phyloP scores from a whole-genome alignment of 1,284 basidiomycete species.

The Trametes pubescens region DNA sequence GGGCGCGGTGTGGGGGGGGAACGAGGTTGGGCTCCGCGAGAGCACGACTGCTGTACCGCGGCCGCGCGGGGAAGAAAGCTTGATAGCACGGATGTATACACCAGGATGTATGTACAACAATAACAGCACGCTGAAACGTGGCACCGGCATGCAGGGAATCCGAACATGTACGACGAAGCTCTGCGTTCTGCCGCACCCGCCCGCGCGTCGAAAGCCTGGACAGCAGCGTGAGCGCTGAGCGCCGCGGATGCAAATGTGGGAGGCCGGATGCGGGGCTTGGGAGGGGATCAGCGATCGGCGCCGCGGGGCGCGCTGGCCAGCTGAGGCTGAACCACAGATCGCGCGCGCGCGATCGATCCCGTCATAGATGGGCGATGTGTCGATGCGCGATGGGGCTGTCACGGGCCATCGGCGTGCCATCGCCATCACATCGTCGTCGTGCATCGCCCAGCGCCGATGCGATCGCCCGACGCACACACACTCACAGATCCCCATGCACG shows the following conservation, averaged over 20 bases:
- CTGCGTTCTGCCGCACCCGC: background rate
- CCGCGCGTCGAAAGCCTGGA: background rate
- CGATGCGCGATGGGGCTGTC: conserved; percentile 19
- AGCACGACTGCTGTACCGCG: background rate
- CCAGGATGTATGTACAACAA: background rate
- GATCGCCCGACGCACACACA: conserved; percentile 15
- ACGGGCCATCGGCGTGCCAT: conserved; percentile 8
- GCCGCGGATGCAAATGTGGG: background rate
- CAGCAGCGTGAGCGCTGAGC: no score
- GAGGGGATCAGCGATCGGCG: conserved; percentile 18
- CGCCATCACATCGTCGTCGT: conserved; percentile 19
- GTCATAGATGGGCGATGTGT: conserved; percentile 28
- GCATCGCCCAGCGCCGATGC: conserved; percentile 19
- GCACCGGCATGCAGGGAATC: background rate
- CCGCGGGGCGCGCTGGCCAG: background rate
- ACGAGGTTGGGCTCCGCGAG: background rate
- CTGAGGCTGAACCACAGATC: conserved; percentile 24
- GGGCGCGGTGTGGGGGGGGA: background rate
- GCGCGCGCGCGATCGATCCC: conserved; percentile 28
- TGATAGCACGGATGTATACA: conserved; percentile 4
- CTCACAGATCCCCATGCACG: background rate
- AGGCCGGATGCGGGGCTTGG: conserved; percentile 10
- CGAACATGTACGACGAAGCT: no score
- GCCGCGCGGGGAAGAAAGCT: background rate
- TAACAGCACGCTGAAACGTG: background rate